Base-by-base conservation (phyloP, 352 stramenopile genomes). In the Pythium sukuiense region DNA sequence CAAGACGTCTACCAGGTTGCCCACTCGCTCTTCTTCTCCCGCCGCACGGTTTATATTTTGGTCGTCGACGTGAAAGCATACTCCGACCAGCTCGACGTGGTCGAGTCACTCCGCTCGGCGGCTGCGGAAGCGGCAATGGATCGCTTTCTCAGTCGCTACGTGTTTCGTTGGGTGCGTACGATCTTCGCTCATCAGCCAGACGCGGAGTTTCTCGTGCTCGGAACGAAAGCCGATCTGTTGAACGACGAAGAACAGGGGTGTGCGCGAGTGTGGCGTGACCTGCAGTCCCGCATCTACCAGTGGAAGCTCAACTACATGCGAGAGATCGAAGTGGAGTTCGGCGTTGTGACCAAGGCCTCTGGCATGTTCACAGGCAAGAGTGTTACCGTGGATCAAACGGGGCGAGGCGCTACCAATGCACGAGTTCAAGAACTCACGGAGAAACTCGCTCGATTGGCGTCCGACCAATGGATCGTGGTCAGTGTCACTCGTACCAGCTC, bases 31-130 rank as follows among this genome's bases (percentile, higher is more conserved):
- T 53, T 53, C 46, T 53, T 53, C 46, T 53, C 46, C 3, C n/a
- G 24, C n/a, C 46, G 46, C n/a, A 53, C 46, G 9, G 3, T 53
- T 8, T 53, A 53, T 11, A 6, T 53, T 11, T 11, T 53, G 13
- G n/a, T 26, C 13, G 39, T 62, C n/a, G 39, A 62, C n/a, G 12
- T 62, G 7, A 13, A 62, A n/a, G 55, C 55, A 26, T 62, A 62
- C 37, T 3, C 1, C 3, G 20, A 53, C 3, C 32, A 32, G 33
- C 20, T 62, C 18, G 39, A 62, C 24, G 24, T 26, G 7, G 55
- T 39, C 24, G 41, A 62, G n/a, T n/a, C 16, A 3, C 24, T 30
- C 12, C 9, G 46, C 3, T 14, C n/a, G n/a, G n/a, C n/a, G n/a
- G n/a, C n/a, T n/a, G n/a, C 46, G 13, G 46, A 29, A 27, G 33